Conservation (phyloP, 202 grass and related monocot genomes). For the Miscanthus sacchariflorus region DNA sequence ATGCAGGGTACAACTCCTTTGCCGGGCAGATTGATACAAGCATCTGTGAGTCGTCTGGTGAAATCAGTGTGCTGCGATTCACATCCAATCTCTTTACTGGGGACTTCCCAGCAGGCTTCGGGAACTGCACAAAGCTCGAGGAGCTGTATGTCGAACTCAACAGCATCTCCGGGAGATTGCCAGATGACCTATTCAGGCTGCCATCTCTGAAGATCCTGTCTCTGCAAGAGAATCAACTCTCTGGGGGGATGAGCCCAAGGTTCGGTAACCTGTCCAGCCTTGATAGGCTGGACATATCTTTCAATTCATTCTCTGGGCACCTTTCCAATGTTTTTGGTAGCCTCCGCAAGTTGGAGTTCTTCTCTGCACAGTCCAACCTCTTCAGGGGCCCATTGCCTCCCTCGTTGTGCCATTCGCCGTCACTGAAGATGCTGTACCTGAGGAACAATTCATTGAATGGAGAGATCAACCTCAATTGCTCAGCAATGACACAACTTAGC, state of each 20-base stretch:
- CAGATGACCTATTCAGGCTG: constrained; percentile 85
- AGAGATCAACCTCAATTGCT: constrained; percentile 82
- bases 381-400: constrained; percentile 74
- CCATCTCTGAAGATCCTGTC: constrained; percentile 66
- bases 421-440: constrained; percentile 80
- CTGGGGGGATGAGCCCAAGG: constrained; percentile 67
- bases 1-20: constrained; percentile 78
- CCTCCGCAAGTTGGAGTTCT: constrained; percentile 71
- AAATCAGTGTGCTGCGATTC: constrained; percentile 62
- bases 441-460: constrained; percentile 82
- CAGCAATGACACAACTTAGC: constrained; percentile 63
- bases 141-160: constrained; percentile 80
- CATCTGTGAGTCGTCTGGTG: constrained; percentile 71
- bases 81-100: constrained; percentile 71
- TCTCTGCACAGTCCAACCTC: constrained; percentile 77
- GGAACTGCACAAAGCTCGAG: constrained; percentile 75
- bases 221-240: constrained; percentile 79
- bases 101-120: constrained; percentile 73
- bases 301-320: constrained; percentile 82
- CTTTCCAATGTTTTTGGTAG: constrained; percentile 80
- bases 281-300: constrained; percentile 78
- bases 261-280: constrained; percentile 88
- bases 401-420: constrained; percentile 60
- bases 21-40: constrained; percentile 60
- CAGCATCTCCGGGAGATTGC: constrained; percentile 65